Evolutionary conservation across 441 rosid genomes (phyloP).

Genomic region (Euphorbia celastroides): DNA sequence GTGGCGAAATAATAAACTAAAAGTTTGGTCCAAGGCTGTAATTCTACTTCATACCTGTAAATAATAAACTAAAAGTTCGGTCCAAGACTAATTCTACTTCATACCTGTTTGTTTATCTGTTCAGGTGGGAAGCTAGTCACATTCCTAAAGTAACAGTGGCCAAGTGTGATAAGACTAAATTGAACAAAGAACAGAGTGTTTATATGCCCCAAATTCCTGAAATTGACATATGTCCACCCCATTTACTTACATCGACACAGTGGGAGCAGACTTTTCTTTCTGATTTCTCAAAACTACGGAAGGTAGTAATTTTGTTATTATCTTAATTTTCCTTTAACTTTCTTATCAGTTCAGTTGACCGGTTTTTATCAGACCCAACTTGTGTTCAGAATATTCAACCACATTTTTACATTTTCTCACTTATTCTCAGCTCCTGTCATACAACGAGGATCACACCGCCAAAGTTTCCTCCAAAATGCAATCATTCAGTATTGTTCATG

Average conservation of each 20-base stretch:
- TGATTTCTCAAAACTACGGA: conserved; percentile 62
- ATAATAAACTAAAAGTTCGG: too few species aligned
- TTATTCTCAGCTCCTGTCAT: conserved; percentile 41
- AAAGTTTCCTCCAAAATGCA: conserved; percentile 21
- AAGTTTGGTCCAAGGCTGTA: too few species aligned
- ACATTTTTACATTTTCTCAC: conserved; percentile 1
- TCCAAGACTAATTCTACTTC: too few species aligned
- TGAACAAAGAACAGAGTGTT: conserved; percentile 50
- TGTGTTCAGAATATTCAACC: neutral
- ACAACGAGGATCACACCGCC: conserved; percentile 22
- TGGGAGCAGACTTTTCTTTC: conserved; percentile 84
- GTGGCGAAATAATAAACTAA: too few species aligned
- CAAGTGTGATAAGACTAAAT: conserved; percentile 41
- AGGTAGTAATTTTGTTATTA: conserved; percentile 30
- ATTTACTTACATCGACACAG: conserved; percentile 50
- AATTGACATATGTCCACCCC: conserved; percentile 60
- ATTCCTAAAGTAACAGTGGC: conserved; percentile 71
- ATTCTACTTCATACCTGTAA: too few species aligned
- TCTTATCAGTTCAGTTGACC: neutral
- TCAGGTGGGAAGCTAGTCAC: conserved; percentile 90
- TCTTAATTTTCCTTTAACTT: neutral
- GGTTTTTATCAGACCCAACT: neutral
- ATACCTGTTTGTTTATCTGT: conserved; percentile 5
- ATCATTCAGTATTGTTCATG: neutral
- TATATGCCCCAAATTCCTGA: conserved; percentile 90